A percentile compares a stretch with the other conserved stretches of the same genome.
Evolutionary conservation across 371 early-diverging fungal genomes (phyloP).

Genomic region (Mucor mucedo): DNA sequence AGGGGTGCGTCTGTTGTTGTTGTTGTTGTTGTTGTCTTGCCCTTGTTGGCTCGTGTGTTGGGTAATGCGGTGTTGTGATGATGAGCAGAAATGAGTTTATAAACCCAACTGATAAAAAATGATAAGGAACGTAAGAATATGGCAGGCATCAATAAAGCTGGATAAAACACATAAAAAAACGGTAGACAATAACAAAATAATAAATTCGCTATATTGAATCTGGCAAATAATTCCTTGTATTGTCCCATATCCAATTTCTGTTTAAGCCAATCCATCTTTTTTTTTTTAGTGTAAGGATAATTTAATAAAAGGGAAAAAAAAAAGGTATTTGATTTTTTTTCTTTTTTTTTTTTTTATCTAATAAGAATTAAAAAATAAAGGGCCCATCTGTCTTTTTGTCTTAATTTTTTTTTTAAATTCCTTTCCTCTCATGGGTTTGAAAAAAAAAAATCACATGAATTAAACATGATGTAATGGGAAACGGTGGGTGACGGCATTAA

Average conservation of each 20-base stretch:
- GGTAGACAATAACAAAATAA: constrained; percentile 57
- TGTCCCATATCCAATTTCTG: constrained; percentile 3
- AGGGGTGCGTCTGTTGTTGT: constrained; percentile 4
- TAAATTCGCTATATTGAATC: constrained; percentile 53
- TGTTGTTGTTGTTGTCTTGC: constrained; percentile 4
- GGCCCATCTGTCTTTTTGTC: neutral
- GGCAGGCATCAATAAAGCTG: constrained; percentile 52
- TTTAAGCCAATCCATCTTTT: constrained; percentile 4
- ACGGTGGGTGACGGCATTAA: neutral
- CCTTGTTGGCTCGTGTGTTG: constrained; percentile 7
- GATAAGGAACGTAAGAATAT: constrained; percentile 50
- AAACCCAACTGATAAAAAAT: constrained; percentile 43
- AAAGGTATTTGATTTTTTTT: neutral
- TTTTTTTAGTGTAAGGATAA: neutral
- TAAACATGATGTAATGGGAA: neutral
- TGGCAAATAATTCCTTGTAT: constrained; percentile 33
- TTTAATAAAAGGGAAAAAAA: neutral
- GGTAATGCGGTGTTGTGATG: constrained; percentile 30
- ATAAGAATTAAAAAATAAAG: too few relatives aligned
- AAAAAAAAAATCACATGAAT: neutral
- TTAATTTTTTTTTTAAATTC: neutral
- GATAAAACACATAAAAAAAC: constrained; percentile 54
- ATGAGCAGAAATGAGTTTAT: constrained; percentile 38
- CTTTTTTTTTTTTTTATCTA: neutral
- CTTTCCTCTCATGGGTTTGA: neutral